phyloP scores from a whole-genome alignment of 768 basidiomycete genomes.

The Mycena galericulata region DNA sequence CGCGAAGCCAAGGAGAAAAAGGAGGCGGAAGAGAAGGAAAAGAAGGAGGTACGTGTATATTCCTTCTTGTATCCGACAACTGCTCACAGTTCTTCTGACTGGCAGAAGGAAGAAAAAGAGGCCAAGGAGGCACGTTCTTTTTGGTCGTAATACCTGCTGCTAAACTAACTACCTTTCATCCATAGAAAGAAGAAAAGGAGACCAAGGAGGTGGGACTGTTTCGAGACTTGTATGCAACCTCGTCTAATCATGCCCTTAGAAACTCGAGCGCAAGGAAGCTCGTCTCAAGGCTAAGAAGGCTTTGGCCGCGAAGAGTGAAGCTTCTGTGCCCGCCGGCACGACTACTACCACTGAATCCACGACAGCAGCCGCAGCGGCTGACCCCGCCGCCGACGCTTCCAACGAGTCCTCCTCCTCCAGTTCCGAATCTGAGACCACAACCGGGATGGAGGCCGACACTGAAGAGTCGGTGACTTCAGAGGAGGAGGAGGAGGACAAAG shows the following conservation, averaged over 20 bases:
- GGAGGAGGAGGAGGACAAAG: conserved; percentile 72
- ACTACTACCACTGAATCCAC: conserved; percentile 51
- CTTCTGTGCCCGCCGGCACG: conserved; percentile 46
- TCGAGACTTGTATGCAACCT: background rate
- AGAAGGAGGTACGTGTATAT: conserved; percentile 65
- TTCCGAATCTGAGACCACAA: conserved; percentile 71
- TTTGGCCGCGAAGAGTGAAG: conserved; percentile 55
- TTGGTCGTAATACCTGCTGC: background rate
- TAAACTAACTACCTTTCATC: conserved; percentile 1
- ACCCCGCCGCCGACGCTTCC: conserved; percentile 42
- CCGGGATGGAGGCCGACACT: conserved; percentile 76
- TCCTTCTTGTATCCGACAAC: background rate
- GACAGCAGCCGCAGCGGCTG: conserved; percentile 39
- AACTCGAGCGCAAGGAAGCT: conserved; percentile 65
- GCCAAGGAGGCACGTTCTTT: conserved; percentile 55
- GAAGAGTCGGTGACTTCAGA: conserved; percentile 85
- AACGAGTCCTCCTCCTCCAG: conserved; percentile 54
- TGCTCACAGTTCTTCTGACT: conserved; percentile 36
- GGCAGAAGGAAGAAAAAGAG: conserved; percentile 61
- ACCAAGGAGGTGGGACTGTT: conserved; percentile 64
- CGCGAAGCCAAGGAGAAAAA: conserved; percentile 86
- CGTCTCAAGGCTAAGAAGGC: conserved; percentile 67
- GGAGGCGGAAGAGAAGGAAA: conserved; percentile 75
- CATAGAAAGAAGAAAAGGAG: conserved; percentile 64
- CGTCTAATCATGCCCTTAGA: conserved; percentile 50